Percentiles rank a stretch among this genome's conserved stretches.
Conservation (phyloP, 495 filamentous ascomycete genomes). For the Aspergillus ellipticus region DNA sequence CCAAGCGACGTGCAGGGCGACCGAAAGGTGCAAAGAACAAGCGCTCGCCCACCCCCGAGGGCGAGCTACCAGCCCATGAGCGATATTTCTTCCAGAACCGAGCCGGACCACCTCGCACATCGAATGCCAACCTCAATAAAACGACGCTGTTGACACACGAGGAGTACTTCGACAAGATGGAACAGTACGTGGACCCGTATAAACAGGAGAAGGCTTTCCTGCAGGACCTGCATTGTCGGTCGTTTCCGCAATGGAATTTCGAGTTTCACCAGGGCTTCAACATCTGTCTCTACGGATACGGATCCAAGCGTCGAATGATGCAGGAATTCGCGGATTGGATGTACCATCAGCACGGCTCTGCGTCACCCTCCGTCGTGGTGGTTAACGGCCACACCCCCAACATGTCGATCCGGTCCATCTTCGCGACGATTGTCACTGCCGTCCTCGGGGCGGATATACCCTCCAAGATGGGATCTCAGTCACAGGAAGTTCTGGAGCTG, state of each 20-base stretch:
- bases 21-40: constrained; percentile 60
- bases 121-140: constrained; percentile 76
- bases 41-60: constrained; percentile 74
- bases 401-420: constrained; percentile 72
- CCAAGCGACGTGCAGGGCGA: constrained; percentile 57
- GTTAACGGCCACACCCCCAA: constrained; percentile 84
- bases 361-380: constrained; percentile 64
- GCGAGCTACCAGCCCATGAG: constrained; percentile 78
- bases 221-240: constrained; percentile 68
- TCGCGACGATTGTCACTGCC: constrained; percentile 66
- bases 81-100: constrained; percentile 92
- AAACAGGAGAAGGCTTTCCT: constrained; percentile 66
- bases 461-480: constrained; percentile 57
- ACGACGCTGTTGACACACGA: constrained; percentile 79
- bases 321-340: constrained; percentile 73
- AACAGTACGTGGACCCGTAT: constrained; percentile 67
- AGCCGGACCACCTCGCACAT: constrained; percentile 74
- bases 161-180: constrained; percentile 76
- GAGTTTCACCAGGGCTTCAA: constrained; percentile 88
- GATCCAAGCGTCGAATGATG: constrained; percentile 76
- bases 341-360: constrained; percentile 42
- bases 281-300: constrained; percentile 88
- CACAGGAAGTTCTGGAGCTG: constrained; percentile 61
- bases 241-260: constrained; percentile 89
- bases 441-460: constrained; percentile 54